Percentiles rank a stretch among this genome's conserved stretches.
These are phyloP conservation scores for Physcomitrium patens DNA, from an alignment of 225 moss, liverwort and hornwort species.

Conservation along the genomic window DNA sequence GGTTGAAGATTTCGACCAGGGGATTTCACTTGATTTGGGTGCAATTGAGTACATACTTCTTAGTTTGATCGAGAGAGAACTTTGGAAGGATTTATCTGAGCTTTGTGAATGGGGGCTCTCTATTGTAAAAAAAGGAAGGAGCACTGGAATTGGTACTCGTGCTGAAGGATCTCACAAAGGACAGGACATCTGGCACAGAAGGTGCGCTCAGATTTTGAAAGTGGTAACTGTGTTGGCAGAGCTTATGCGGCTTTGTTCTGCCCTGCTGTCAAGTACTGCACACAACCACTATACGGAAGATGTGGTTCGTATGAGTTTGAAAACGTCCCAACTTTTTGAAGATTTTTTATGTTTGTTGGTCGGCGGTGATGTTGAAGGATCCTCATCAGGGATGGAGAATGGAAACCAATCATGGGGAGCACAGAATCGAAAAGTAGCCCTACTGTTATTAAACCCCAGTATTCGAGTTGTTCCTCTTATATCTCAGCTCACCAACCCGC, in stretches of 20 bases:
- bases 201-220: conserved; percentile 70
- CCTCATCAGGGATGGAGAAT: conserved; percentile 62
- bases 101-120: conserved; percentile 80
- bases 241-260: conserved; percentile 72
- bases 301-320: conserved; percentile 66
- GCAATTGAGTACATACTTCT: conserved; percentile 73
- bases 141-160: conserved; percentile 21
- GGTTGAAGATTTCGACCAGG: conserved; percentile 37
- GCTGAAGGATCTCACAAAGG: conserved; percentile 37
- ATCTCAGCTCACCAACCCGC: conserved; percentile 71
- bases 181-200: conserved; percentile 50
- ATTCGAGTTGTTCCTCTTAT: conserved; percentile 72
- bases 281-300: conserved; percentile 82
- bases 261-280: conserved; percentile 38
- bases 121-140: conserved; percentile 50
- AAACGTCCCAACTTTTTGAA: conserved; percentile 81
- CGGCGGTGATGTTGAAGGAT: conserved; percentile 64
- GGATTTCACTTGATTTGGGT: conserved; percentile 50
- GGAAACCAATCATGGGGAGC: conserved; percentile 49
- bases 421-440: conserved; percentile 48
- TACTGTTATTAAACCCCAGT: conserved; percentile 45
- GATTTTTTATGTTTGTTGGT: conserved; percentile 76
- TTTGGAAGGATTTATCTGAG: conserved; percentile 71
- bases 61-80: conserved; percentile 77
- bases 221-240: conserved; percentile 68